Evolutionary conservation across 805 yeast species (phyloP).

Genomic region (Candida ipomoeae): DNA sequence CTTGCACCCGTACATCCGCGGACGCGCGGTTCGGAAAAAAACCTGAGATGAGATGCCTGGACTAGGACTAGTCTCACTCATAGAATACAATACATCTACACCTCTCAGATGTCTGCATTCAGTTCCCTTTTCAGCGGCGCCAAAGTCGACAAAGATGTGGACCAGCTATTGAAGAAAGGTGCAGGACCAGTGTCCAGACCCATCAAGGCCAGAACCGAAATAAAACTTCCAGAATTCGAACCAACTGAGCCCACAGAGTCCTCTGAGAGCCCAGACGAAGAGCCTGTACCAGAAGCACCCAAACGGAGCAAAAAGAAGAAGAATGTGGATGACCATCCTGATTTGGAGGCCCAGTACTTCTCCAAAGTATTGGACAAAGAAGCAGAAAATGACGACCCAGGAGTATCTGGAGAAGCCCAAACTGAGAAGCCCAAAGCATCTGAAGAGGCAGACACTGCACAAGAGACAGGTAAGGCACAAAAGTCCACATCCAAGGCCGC

Average conservation of each 20-base stretch:
- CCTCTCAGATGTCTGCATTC: constrained; percentile 30
- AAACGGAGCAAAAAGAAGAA: constrained; percentile 5
- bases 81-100: too few relatives aligned
- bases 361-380: constrained; percentile 15
- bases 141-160: constrained; percentile 28
- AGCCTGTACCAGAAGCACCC: neutral
- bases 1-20: neutral
- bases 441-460: constrained; percentile 14
- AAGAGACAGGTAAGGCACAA: neutral
- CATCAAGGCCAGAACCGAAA: constrained; percentile 30
- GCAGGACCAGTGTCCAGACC: constrained; percentile 47
- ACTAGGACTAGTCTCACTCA: too few relatives aligned
- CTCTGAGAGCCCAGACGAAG: constrained; percentile 8
- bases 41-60: constrained; percentile 12
- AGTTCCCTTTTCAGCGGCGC: constrained; percentile 30
- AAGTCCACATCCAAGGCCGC: constrained; percentile 30
- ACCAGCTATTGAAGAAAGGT: constrained; percentile 26
- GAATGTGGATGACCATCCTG: constrained; percentile 1
- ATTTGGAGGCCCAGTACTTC: constrained; percentile 11
- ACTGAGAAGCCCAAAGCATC: constrained; percentile 19
- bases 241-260: constrained; percentile 13
- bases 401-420: constrained; percentile 2
- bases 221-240: constrained; percentile 8
- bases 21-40: neutral
- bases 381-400: constrained; percentile 4